Base-by-base conservation (phyloP, 441 rosid genomes). In the Euphorbia corollata region DNA sequence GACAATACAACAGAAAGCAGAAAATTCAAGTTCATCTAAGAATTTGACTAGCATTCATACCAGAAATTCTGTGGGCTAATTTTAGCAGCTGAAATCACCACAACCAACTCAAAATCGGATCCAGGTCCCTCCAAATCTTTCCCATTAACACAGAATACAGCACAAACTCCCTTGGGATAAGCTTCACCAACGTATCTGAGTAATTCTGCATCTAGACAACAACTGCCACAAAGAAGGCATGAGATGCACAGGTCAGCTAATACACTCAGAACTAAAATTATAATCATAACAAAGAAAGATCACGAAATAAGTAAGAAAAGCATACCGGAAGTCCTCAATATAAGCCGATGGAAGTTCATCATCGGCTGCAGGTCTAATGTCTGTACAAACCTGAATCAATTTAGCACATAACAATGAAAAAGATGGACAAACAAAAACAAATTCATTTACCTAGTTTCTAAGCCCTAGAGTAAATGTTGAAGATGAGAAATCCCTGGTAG, bases 51-150 rank as follows among this genome's bases (percentile, higher is more conserved):
- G 34, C 72, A 64, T 61, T 84, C 89, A 12, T 30, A 94, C 98
- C 97, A 94, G 81, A 94, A 94, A 77, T 94, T 94, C 76, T 89
- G 89, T 45, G 99, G 99, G 81, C 97, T 94, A 45, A 81, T 83
- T 81, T 78, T 87, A 72, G 77, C 79, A 45, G 98, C 97, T 76
- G 91, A 84, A 82, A 94, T 89, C 78, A 90, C 86, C 69, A 87
- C 87, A 50, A 80, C 94, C 69, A 94, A 82, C 84, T 87, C 99
- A 79, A 94, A 94, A 82, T 88, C 77, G 63, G 85, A 77, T 77
- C 92, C 98, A 5, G 92, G 89, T 54, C 84, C 98, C 71, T 89
- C 96, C 30, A 74, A 83, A 76, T 89, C 89, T 75, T 94, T 91
- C 56, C 98, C 98, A 16, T 80, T 78, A 43, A 76, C 74, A 80